phyloP scores from a whole-genome alignment of 1,139 yeast genomes.

The Saccharomycopsis phalli region DNA sequence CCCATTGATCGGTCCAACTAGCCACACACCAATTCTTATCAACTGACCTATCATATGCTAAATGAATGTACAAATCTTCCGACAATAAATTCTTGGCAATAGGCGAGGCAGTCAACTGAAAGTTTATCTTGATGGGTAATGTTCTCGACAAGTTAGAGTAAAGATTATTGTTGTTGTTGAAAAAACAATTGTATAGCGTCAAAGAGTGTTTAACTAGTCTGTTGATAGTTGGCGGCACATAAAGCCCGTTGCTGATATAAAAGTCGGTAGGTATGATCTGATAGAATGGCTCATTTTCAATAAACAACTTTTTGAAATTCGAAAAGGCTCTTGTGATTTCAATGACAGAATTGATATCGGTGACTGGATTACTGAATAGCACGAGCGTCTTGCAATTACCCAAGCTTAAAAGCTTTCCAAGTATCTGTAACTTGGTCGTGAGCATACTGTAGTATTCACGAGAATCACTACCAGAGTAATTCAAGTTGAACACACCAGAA shows the following conservation, averaged over 20 bases:
- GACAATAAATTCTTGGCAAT: slow-evolving; percentile 31
- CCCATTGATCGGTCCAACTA: slow-evolving; percentile 85
- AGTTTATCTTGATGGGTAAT: slow-evolving; percentile 35
- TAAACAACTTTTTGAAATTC: slow-evolving; percentile 35
- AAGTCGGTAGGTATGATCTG: slow-evolving; percentile 51
- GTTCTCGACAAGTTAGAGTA: slow-evolving; percentile 28
- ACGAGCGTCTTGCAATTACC: slow-evolving; percentile 3
- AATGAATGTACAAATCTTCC: slow-evolving; percentile 73
- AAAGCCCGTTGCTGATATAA: slow-evolving; percentile 37
- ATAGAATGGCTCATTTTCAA: slow-evolving; percentile 29
- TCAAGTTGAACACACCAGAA: slow-evolving; percentile 15
- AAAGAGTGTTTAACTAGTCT: slow-evolving; percentile 45
- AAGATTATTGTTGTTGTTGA: slow-evolving; percentile 26
- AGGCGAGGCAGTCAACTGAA: slow-evolving; percentile 38
- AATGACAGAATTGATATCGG: slow-evolving; percentile 37
- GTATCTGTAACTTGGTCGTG: slow-evolving; percentile 1
- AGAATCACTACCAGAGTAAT: slow-evolving; percentile 4
- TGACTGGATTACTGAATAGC: slow-evolving; percentile 35
- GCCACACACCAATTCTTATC: slow-evolving; percentile 82
- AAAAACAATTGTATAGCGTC: slow-evolving; percentile 55
- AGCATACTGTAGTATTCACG: slow-evolving; percentile 8
- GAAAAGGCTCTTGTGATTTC: slow-evolving; percentile 42
- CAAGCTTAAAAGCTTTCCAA: slow-evolving; percentile 2
- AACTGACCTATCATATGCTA: slow-evolving; percentile 74
- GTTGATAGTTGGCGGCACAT: slow-evolving; percentile 41